Evolutionary conservation across 768 basidiomycete species (phyloP), one percentile per base, ranked within the genome.

Genomic region (Calocybe cyanea): DNA sequence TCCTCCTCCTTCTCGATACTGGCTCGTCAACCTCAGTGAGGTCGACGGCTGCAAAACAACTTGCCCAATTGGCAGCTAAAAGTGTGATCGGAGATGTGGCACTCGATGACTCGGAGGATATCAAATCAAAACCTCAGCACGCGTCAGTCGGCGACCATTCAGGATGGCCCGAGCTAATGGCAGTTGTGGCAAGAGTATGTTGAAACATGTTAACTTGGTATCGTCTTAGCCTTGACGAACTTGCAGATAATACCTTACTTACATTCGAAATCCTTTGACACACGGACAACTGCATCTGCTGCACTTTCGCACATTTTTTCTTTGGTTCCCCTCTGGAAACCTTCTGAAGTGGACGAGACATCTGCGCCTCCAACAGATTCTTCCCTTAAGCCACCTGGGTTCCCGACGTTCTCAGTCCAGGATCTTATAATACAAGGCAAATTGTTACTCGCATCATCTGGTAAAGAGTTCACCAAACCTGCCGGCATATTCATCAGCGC

Each of bases 21-120:
- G 96, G 96, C 36, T 94, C 95, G 10, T 92, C 92, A 2, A 67
- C 78, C 33, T 86, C 87, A 40, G 86, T 99, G 54, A 81, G 94
- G 61, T 83, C 83, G 51, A 96, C 96, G n/a, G 95, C 96, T 0
- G 94, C 94, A 4, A 93, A 92, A 58, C 96, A 99, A 63, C 75
- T 99, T 36, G 93, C 93, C 0, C 90, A 94, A 52, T 74, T 99
- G 42, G 92, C 92, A 0, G 85, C 81, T 15, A 86, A 92, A 65
- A 84, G 84, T 54, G 86, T 96, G 48, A 81, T 83, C 46, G 83
- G 77, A 59, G 88, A 92, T 72, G 85, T 89, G 42, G 72, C 81
- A n/a, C 68, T 83, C 54, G 65, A 69, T 41, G 85, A 89, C 57
- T 28, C 25, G 11, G 87, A 91, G 50, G 83, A 89, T 62, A 67